Evolutionary conservation across 1,284 basidiomycete species (phyloP).

Genomic region (Uromyces viciae-fabae): DNA sequence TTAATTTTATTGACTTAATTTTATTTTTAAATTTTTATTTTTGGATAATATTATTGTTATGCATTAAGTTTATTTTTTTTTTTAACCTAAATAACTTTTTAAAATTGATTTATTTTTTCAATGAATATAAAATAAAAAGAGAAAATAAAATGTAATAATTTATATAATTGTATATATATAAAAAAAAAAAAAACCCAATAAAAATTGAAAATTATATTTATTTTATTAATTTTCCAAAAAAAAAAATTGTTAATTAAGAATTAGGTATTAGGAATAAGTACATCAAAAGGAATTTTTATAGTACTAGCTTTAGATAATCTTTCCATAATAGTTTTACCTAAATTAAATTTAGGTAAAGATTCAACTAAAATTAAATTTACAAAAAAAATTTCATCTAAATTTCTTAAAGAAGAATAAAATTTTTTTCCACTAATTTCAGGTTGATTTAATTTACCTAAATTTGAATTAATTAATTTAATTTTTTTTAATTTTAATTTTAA

Average conservation of each 20-base stretch:
- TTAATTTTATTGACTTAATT: no score
- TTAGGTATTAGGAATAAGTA: background rate
- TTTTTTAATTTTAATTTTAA: background rate
- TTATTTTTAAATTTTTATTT: no score
- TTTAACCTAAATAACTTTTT: no score
- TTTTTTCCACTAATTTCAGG: slow-evolving; percentile 34
- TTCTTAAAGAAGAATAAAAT: slow-evolving; percentile 22
- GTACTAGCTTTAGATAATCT: slow-evolving; percentile 31
- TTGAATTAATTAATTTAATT: slow-evolving; percentile 4
- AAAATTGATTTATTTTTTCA: no score
- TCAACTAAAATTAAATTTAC: slow-evolving; percentile 42
- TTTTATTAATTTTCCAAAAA: no score
- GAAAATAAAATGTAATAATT: no score
- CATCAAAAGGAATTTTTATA: background rate
- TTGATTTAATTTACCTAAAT: slow-evolving; percentile 17
- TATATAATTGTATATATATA: no score
- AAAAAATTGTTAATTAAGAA: background rate
- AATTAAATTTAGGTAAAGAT: background rate
- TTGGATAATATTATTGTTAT: no score
- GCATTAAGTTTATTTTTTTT: no score
- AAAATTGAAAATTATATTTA: no score
- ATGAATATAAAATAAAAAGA: no score
- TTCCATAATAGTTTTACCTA: slow-evolving; percentile 43
- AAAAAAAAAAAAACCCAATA: no score
- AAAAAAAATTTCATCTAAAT: slow-evolving; percentile 18